Base-by-base conservation (phyloP, 768 basidiomycete species). In the Pulveroboletus sp. region DNA sequence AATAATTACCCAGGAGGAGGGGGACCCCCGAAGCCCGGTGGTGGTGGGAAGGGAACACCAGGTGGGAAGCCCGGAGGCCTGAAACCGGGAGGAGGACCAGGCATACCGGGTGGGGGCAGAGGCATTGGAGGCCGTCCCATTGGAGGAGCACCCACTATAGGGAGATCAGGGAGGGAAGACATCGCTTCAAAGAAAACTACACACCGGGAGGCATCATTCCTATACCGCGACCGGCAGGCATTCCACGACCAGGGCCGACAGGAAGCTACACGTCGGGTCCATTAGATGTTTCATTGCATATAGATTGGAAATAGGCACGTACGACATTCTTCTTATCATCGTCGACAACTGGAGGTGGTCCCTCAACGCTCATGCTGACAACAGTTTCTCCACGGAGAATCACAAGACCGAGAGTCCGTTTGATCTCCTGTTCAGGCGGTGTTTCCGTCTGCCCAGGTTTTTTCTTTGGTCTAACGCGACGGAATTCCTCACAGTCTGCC, bases 401-500 rank as follows among this genome's bases (percentile, higher is more conserved):
- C 49, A 98, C 93, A 28, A 99, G 79, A n/a, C 96, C 96, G 18
- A 99, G 79, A 0, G 91, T 82, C 50, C 96, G 84, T 71, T 98
- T 99, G 78, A 96, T 86, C 75, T 98, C 94, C 69, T 95, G 92
- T 68, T 84, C 82, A 1, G 81, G 81, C 7, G 80, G 82, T 5
- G 82, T 78, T 66, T 85, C 89, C 35, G 64, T 70, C 71, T 83
- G 84, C 26, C 89, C 89, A 13, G 81, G 66, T 74, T 95, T 89
- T 76, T 93, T 93, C 78, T 98, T 97, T 35, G 88, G 87, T 57
- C 89, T 76, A 37, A 98, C 84, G 57, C 89, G 83, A 62, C 96
- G 75, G 67, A 98, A 99, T 71, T 99, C 96, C 71, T 99, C 96
- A 65, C 94, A 97, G 61, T 98, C 96, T 14, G 95, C 93, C 47